These are phyloP conservation scores for Exophiala aquamarina DNA, from an alignment of 2,329 filamentous ascomycete species.

Conservation along the genomic window DNA sequence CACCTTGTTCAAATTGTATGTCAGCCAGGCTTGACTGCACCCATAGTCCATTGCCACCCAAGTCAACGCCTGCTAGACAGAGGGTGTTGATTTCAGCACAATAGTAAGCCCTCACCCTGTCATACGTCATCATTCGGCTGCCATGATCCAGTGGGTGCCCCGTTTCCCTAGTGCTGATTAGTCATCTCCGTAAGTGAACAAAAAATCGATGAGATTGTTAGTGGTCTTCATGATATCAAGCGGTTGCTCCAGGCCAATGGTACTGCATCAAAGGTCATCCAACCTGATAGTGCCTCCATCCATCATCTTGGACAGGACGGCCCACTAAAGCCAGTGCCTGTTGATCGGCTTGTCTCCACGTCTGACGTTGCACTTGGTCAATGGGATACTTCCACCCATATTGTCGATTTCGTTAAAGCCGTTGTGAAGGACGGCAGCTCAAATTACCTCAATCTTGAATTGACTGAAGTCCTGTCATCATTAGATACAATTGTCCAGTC, in stretches of 20 bases:
- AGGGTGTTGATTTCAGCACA: slow-evolving; percentile 39
- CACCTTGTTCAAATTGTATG: slow-evolving; percentile 38
- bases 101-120: slow-evolving; percentile 32
- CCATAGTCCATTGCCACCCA: slow-evolving; percentile 32
- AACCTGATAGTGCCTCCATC: too few species aligned
- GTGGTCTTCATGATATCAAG: slow-evolving; percentile 32
- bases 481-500: slow-evolving; percentile 7
- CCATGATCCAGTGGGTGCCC: background rate
- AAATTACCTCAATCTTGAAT: slow-evolving; percentile 11
- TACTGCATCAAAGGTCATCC: too few species aligned
- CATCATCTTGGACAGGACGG: too few species aligned
- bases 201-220: slow-evolving; percentile 39
- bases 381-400: slow-evolving; percentile 37
- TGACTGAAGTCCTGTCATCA: slow-evolving; percentile 6
- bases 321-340: slow-evolving; percentile 9
- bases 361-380: slow-evolving; percentile 9
- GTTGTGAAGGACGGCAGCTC: slow-evolving; percentile 17
- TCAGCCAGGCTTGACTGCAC: slow-evolving; percentile 35
- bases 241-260: slow-evolving; percentile 17
- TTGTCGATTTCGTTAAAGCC: slow-evolving; percentile 37
- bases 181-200: slow-evolving; percentile 31
- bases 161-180: too few species aligned
- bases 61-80: slow-evolving; percentile 30
- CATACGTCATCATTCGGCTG: background rate
- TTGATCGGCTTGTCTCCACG: background rate